These are phyloP conservation scores for Apiospora rasikravindrae DNA, from an alignment of 2,329 filamentous ascomycete species.

Conservation along the genomic window DNA sequence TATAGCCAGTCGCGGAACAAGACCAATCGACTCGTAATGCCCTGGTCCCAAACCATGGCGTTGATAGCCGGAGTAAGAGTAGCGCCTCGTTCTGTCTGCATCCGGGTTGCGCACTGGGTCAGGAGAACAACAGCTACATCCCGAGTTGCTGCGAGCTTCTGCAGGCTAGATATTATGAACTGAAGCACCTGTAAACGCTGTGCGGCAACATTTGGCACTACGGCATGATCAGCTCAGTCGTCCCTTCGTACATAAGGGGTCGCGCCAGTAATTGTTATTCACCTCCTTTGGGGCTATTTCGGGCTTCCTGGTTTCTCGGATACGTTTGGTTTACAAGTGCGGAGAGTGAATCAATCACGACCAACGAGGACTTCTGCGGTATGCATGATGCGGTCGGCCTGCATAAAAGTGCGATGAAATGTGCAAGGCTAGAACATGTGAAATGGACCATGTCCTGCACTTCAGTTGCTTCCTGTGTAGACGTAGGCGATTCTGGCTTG, in stretches of 20 bases:
- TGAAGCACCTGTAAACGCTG: constrained; percentile 60
- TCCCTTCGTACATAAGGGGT: constrained; percentile 11
- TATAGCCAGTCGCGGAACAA: constrained; percentile 80
- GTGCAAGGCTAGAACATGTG: constrained; percentile 65
- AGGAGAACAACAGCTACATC: constrained; percentile 77
- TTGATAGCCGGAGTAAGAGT: constrained; percentile 77
- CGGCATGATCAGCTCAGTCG: constrained; percentile 24
- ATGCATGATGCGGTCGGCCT: constrained; percentile 69
- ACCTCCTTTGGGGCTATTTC: constrained; percentile 43
- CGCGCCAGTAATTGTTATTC: constrained; percentile 40
- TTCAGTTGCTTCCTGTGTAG: constrained; percentile 13
- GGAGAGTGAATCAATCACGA: constrained; percentile 81
- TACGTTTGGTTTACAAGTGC: constrained; percentile 79
- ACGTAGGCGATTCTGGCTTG: constrained; percentile 19
- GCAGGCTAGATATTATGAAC: constrained; percentile 71
- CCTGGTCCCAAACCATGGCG: constrained; percentile 79
- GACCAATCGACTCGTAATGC: constrained; percentile 73
- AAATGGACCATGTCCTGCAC: constrained; percentile 49
- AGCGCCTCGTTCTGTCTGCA: constrained; percentile 70
- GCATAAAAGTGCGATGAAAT: constrained; percentile 76
- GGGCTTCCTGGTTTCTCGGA: constrained; percentile 59
- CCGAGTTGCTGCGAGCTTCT: constrained; percentile 75
- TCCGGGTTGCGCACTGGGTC: constrained; percentile 82
- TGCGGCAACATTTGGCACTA: constrained; percentile 44
- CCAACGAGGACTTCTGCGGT: constrained; percentile 64